phyloP scores from a whole-genome alignment of 495 filamentous ascomycete genomes.

The Podospora conica region DNA sequence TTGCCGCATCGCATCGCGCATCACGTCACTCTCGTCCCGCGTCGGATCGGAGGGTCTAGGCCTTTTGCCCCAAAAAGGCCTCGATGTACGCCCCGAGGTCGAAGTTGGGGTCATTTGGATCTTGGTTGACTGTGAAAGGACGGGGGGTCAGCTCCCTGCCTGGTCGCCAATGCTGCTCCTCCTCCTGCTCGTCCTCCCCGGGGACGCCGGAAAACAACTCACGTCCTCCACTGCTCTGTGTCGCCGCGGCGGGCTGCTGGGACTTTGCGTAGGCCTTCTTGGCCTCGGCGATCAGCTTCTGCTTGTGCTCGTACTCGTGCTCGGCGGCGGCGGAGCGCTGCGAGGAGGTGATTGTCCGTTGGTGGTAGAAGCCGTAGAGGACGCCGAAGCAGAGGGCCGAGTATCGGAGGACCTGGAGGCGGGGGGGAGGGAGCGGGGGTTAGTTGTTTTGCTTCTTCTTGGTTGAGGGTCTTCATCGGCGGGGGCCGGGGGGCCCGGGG shows the following conservation, averaged over 20 bases:
- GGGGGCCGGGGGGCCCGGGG: neutral
- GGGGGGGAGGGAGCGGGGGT: neutral
- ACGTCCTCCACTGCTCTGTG: constrained; percentile 55
- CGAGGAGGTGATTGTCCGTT: constrained; percentile 61
- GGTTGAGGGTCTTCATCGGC: neutral
- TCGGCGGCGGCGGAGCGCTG: constrained; percentile 61
- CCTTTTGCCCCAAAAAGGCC: constrained; percentile 48
- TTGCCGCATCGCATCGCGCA: neutral
- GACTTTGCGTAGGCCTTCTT: constrained; percentile 81
- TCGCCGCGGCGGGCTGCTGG: constrained; percentile 56
- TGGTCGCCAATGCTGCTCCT: constrained; percentile 1
- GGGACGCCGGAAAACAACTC: constrained; percentile 12
- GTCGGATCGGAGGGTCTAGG: constrained; percentile 26
- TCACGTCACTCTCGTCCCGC: neutral
- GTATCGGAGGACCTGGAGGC: constrained; percentile 82
- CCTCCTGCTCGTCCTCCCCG: neutral
- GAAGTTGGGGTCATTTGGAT: constrained; percentile 78
- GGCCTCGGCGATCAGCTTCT: constrained; percentile 79
- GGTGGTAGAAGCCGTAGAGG: constrained; percentile 89
- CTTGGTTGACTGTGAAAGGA: constrained; percentile 62
- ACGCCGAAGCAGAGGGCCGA: constrained; percentile 80
- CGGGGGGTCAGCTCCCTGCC: constrained; percentile 9
- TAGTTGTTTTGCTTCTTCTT: constrained; percentile 2
- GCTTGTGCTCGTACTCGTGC: constrained; percentile 80
- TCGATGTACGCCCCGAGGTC: constrained; percentile 82